Evolutionary conservation across 768 basidiomycete species (phyloP).

Genomic region (Mycena metata): DNA sequence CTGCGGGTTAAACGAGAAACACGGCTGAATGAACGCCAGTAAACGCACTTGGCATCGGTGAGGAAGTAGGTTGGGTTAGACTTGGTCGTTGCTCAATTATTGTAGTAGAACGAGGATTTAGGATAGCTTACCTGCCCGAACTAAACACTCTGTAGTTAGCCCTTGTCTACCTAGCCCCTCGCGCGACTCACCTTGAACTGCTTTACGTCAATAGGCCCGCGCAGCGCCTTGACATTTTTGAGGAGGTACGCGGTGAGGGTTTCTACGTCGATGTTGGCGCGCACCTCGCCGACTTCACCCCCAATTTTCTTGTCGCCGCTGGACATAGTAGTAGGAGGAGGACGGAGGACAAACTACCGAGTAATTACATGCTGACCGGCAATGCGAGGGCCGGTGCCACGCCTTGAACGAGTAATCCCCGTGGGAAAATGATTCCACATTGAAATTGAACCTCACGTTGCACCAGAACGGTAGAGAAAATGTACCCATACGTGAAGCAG

Average conservation of each 20-base stretch:
- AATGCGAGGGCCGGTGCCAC: too few species aligned
- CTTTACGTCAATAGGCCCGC: slow-evolving; percentile 80
- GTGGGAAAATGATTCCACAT: too few species aligned
- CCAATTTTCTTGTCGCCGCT: slow-evolving; percentile 68
- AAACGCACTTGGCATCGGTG: slow-evolving; percentile 75
- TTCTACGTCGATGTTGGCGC: slow-evolving; percentile 75
- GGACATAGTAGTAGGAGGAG: slow-evolving; percentile 41
- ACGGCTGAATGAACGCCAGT: neutral
- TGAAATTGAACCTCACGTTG: too few species aligned
- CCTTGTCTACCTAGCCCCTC: too few species aligned
- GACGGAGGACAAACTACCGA: slow-evolving; percentile 4
- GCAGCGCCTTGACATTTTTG: slow-evolving; percentile 65
- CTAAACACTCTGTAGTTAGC: too few species aligned
- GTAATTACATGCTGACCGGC: neutral
- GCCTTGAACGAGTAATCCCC: too few species aligned
- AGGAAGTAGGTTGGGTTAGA: slow-evolving; percentile 98
- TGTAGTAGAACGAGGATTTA: too few species aligned
- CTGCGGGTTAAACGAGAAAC: slow-evolving; percentile 6
- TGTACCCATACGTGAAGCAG: too few species aligned
- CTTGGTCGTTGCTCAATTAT: slow-evolving; percentile 52
- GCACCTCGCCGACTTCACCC: slow-evolving; percentile 81
- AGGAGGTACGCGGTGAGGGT: slow-evolving; percentile 77
- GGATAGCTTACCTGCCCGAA: slow-evolving; percentile 71
- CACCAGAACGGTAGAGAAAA: too few species aligned
- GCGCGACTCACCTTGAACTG: neutral